Percentiles rank a stretch among this genome's conserved stretches.
These are phyloP conservation scores for Xylaria arbuscula DNA, from an alignment of 2,329 filamentous ascomycete genomes.

Conservation along the genomic window DNA sequence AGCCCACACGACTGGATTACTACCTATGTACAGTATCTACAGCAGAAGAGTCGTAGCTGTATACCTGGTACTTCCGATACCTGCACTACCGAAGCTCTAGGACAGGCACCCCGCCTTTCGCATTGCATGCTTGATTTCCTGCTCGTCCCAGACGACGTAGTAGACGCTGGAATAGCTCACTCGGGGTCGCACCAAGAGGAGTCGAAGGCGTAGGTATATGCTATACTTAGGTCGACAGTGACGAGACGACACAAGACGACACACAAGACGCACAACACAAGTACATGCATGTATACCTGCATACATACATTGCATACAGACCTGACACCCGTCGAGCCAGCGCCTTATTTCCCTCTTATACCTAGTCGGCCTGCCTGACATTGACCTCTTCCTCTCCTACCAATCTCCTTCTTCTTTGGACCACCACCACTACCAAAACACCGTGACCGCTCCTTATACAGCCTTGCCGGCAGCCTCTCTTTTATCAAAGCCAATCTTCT, in stretches of 20 bases:
- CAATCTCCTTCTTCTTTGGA: conserved; percentile 18
- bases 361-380: conserved; percentile 3
- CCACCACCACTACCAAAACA: neutral
- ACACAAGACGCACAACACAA: conserved; percentile 4
- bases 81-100: neutral
- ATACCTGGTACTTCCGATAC: neutral
- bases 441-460: conserved; percentile 22
- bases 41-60: no score
- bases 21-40: neutral
- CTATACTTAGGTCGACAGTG: neutral
- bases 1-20: conserved; percentile 8
- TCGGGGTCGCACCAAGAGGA: conserved; percentile 9
- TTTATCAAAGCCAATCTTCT: conserved; percentile 14
- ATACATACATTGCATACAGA: neutral
- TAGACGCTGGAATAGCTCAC: conserved; percentile 5
- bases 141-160: neutral
- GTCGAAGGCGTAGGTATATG: conserved; percentile 5
- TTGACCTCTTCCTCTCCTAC: conserved; percentile 7
- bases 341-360: conserved; percentile 8
- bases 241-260: conserved; percentile 13
- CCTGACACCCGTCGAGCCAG: conserved; percentile 4
- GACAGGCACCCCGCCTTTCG: neutral
- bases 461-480: conserved; percentile 29
- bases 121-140: neutral
- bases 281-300: neutral